Percentiles rank a stretch among this genome's conserved stretches.
Conservation (phyloP, 176 grass and related monocot species). For the Oryza glaberrima region DNA sequence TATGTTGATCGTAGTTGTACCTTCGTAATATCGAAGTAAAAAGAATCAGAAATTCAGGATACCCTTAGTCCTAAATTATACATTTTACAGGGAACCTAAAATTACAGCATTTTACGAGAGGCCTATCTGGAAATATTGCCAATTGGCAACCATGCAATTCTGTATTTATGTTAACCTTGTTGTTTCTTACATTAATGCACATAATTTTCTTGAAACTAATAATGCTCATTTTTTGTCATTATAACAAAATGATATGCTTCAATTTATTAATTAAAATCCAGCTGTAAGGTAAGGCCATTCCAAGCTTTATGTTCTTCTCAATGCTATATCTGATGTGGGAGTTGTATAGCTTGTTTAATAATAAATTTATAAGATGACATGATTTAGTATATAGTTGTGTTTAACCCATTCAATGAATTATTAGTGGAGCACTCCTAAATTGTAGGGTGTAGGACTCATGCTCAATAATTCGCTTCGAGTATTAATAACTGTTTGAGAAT, state of each 20-base stretch:
- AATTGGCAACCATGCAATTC: neutral
- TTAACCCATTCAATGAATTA: neutral
- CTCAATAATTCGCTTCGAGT: constrained; percentile 8
- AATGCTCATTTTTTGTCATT: neutral
- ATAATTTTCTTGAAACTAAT: neutral
- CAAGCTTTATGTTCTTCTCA: neutral
- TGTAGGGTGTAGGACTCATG: neutral
- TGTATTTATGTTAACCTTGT: neutral
- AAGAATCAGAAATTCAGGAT: neutral
- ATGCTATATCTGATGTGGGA: neutral
- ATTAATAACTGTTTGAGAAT: constrained; percentile 5
- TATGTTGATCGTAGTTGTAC: neutral
- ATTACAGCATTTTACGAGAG: constrained; percentile 3
- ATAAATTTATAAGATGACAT: neutral
- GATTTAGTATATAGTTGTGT: neutral
- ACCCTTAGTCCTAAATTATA: neutral
- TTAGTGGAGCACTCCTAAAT: constrained; percentile 2
- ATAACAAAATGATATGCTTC: constrained; percentile 5
- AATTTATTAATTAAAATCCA: constrained; percentile 3
- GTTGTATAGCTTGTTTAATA: neutral
- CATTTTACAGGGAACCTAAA: neutral
- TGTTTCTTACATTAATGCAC: neutral
- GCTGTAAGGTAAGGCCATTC: neutral
- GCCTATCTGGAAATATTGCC: constrained; percentile 1
- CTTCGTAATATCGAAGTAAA: neutral